A percentile compares a stretch with the other conserved stretches of the same genome.
These are phyloP conservation scores for Suillus subluteus DNA, from an alignment of 768 basidiomycete species.

Conservation along the genomic window DNA sequence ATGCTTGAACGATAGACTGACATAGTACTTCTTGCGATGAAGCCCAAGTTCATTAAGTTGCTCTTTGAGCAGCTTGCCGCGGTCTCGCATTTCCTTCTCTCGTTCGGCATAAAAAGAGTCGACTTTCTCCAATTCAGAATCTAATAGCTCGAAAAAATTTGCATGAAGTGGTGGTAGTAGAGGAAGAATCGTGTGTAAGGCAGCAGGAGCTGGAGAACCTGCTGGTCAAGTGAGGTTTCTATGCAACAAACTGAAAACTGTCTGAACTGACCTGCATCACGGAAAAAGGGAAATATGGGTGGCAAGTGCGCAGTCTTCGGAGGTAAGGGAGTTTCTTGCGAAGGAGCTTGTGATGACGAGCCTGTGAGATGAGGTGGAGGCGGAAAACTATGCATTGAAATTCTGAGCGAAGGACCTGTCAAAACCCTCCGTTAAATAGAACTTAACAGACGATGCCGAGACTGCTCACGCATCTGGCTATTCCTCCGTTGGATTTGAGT, in stretches of 20 bases:
- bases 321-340: constrained; percentile 14
- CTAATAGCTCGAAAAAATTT: constrained; percentile 77
- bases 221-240: constrained; percentile 1
- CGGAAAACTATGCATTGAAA: constrained; percentile 9
- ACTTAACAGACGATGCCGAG: not conserved
- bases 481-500: not conserved
- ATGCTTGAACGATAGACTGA: constrained; percentile 33
- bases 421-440: not conserved
- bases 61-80: constrained; percentile 51
- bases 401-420: constrained; percentile 20
- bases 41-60: constrained; percentile 78
- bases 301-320: constrained; percentile 12
- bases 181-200: constrained; percentile 53
- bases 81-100: constrained; percentile 62
- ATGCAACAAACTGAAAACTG: not conserved
- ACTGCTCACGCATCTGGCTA: constrained; percentile 19
- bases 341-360: constrained; percentile 18
- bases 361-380: constrained; percentile 15
- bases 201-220: constrained; percentile 29
- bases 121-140: constrained; percentile 82
- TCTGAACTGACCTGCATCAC: constrained; percentile 18
- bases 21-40: constrained; percentile 64
- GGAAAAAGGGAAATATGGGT: constrained; percentile 12
- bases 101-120: constrained; percentile 79
- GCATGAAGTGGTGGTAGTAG: constrained; percentile 62